These are phyloP conservation scores for Solanum hybrid DNA, from an alignment of 305 asterid species.

Conservation along the genomic window DNA sequence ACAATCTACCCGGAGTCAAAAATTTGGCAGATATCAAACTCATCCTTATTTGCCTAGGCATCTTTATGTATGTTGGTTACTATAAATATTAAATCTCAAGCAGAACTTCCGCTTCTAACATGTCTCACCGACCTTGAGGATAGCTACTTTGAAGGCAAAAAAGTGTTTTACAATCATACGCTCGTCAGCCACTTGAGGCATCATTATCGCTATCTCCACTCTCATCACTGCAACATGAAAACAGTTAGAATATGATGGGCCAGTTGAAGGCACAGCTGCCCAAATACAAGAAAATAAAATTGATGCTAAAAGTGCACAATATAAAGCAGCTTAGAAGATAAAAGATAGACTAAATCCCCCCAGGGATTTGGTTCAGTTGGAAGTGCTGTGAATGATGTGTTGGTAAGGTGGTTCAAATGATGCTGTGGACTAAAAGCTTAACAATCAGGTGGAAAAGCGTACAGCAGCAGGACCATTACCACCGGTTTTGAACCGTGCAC, in stretches of 20 bases:
- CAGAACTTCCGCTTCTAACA: neutral
- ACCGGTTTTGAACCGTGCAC: neutral
- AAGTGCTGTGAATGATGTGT: neutral
- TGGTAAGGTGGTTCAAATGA: neutral
- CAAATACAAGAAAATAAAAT: neutral
- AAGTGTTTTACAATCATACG: neutral
- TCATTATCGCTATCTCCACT: constrained; percentile 66
- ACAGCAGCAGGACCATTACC: neutral
- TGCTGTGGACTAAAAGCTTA: neutral
- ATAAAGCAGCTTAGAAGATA: neutral
- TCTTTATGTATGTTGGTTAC: neutral
- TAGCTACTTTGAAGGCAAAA: neutral
- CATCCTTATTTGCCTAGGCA: neutral
- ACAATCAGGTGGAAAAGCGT: neutral
- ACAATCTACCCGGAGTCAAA: neutral
- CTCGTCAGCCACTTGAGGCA: constrained; percentile 18
- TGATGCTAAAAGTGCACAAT: neutral
- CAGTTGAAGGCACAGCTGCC: neutral
- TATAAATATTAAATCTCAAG: neutral
- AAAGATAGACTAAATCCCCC: neutral
- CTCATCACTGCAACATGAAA: constrained; percentile 54
- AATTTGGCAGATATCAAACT: neutral
- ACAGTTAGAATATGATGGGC: neutral
- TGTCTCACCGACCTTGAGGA: neutral
- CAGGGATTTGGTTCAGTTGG: neutral